A percentile compares a stretch with the other conserved stretches of the same genome.
Evolutionary conservation across 208 protist species (phyloP).

Genomic region (Blastocrithidia nonstop): DNA sequence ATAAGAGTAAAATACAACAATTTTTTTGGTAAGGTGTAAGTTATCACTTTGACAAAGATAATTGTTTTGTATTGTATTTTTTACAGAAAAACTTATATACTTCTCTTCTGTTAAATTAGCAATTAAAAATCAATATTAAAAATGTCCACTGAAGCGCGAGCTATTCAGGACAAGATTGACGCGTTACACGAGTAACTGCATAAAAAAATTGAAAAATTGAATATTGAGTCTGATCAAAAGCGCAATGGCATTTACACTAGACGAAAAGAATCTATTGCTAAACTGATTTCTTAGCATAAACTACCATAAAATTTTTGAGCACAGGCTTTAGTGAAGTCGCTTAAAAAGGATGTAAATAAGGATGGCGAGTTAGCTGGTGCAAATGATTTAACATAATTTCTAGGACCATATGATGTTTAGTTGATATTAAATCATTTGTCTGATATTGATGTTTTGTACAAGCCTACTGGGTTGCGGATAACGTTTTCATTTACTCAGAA

Average conservation of each 20-base stretch:
- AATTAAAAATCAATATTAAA: no score
- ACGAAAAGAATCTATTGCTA: slow-evolving; percentile 15
- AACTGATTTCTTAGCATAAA: slow-evolving; percentile 21
- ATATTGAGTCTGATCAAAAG: slow-evolving; percentile 16
- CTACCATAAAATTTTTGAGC: slow-evolving; percentile 55
- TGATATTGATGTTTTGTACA: slow-evolving; percentile 29
- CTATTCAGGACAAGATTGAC: slow-evolving; percentile 38
- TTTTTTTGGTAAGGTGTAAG: no score
- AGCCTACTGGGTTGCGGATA: slow-evolving; percentile 16
- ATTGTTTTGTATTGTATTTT: no score
- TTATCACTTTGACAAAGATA: no score
- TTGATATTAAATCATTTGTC: slow-evolving; percentile 37
- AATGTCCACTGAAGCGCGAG: slow-evolving; percentile 14
- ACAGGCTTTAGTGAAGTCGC: slow-evolving; percentile 20
- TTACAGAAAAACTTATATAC: no score
- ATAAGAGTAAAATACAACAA: no score
- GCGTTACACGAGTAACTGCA: slow-evolving; percentile 44
- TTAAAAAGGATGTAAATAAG: slow-evolving; percentile 13
- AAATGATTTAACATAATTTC: slow-evolving; percentile 21
- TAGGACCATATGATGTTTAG: slow-evolving; percentile 48
- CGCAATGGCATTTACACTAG: slow-evolving; percentile 26
- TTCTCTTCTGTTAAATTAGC: no score
- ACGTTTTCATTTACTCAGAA: slow-evolving; percentile 35
- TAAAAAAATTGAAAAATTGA: slow-evolving; percentile 13
- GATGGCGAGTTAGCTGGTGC: slow-evolving; percentile 7